A percentile compares a stretch with the other conserved stretches of the same genome.
Evolutionary conservation across 805 yeast species (phyloP).

Genomic region (Osmozyma mogii): DNA sequence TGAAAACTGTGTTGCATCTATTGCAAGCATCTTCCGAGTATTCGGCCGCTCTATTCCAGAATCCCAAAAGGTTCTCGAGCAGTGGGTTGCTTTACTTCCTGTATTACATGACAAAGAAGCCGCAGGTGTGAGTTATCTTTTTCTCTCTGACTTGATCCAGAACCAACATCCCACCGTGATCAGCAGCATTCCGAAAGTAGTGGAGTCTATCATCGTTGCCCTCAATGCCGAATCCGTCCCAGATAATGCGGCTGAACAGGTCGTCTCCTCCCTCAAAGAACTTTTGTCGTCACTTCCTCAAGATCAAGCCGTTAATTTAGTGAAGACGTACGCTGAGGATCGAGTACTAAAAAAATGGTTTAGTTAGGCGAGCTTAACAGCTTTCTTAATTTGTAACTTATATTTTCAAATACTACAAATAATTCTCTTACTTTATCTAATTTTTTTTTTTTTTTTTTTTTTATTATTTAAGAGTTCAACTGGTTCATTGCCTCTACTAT

Average conservation of each 20-base stretch:
- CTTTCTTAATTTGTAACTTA: too few relatives aligned
- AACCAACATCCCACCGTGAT: conserved; percentile 51
- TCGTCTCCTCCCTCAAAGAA: conserved; percentile 54
- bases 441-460: too few relatives aligned
- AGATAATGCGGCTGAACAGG: conserved; percentile 65
- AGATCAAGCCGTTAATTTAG: conserved; percentile 54
- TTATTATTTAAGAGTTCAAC: too few relatives aligned
- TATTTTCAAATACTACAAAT: too few relatives aligned
- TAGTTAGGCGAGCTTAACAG: conserved; percentile 12
- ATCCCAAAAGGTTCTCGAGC: conserved; percentile 52
- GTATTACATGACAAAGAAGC: conserved; percentile 79
- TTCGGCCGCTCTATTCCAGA: conserved; percentile 55
- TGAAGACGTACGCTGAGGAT: conserved; percentile 56
- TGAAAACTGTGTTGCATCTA: conserved; percentile 74
- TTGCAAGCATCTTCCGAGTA: conserved; percentile 72
- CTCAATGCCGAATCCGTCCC: conserved; percentile 55
- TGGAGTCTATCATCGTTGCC: conserved; percentile 69
- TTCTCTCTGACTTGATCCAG: conserved; percentile 64
- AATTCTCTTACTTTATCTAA: too few relatives aligned
- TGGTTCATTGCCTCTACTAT: too few relatives aligned
- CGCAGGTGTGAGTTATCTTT: conserved; percentile 75
- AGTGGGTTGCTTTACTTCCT: conserved; percentile 81
- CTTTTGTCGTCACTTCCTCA: conserved; percentile 61
- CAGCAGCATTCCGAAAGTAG: conserved; percentile 49
- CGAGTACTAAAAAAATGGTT: conserved; percentile 58